A percentile compares a stretch with the other conserved stretches of the same genome.
phyloP scores from a whole-genome alignment of 257 asterid species.

The Fraxinus anomala region DNA sequence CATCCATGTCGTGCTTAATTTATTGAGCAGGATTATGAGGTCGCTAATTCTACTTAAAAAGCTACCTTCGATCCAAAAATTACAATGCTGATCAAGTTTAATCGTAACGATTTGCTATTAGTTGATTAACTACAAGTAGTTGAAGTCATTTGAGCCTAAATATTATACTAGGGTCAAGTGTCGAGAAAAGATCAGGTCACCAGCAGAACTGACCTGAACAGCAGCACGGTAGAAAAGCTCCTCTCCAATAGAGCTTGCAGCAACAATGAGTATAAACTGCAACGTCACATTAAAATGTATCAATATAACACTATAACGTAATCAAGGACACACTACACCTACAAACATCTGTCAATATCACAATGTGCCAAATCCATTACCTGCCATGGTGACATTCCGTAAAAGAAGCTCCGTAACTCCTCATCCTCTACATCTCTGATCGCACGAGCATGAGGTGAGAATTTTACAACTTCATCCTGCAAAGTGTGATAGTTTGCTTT shows the following conservation, averaged over 20 bases:
- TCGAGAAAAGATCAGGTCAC: neutral
- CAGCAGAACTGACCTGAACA: conserved; percentile 62
- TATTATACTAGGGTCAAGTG: neutral
- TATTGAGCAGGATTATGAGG: neutral
- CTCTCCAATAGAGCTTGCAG: conserved; percentile 98
- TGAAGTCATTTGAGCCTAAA: neutral
- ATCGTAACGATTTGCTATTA: neutral
- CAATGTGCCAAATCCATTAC: conserved; percentile 34
- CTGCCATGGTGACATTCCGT: conserved; percentile 99
- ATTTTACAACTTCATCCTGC: conserved; percentile 93
- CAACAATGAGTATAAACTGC: conserved; percentile 91
- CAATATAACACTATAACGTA: neutral
- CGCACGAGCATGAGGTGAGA: conserved; percentile 98
- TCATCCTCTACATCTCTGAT: conserved; percentile 96
- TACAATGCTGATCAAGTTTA: neutral
- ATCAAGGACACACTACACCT: neutral
- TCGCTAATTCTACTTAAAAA: too few species aligned
- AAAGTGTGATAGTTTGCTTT: neutral
- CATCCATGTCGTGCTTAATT: neutral
- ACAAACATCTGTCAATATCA: neutral
- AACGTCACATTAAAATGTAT: conserved; percentile 8
- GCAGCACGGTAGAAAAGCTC: conserved; percentile 97
- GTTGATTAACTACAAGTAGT: neutral
- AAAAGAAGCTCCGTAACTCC: conserved; percentile 79
- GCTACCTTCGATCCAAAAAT: neutral